phyloP scores from a whole-genome alignment of 805 yeast genomes.

The Spathaspora gorwiae region DNA sequence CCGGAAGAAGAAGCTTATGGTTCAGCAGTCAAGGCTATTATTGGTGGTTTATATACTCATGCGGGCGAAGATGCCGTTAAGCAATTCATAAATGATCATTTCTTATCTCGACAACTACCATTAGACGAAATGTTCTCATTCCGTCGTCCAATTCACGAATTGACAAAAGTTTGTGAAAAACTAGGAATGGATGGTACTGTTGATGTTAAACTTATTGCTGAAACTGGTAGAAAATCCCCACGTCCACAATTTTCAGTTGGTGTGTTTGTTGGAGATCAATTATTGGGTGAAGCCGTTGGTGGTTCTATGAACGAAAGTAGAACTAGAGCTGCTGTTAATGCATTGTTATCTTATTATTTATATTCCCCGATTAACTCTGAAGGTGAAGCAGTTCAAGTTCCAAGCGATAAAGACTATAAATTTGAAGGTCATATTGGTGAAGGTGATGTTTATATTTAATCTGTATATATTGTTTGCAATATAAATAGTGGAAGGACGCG shows the following conservation, averaged over 20 bases:
- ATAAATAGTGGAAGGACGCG: not conserved
- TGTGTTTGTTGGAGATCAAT: conserved; percentile 75
- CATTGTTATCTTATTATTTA: conserved; percentile 87
- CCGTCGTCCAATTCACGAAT: conserved; percentile 80
- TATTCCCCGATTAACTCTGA: conserved; percentile 66
- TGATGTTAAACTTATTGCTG: conserved; percentile 74
- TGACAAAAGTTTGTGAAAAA: conserved; percentile 70
- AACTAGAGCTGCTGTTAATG: conserved; percentile 85
- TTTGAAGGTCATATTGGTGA: conserved; percentile 38
- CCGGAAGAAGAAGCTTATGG: conserved; percentile 50
- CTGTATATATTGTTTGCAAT: not conserved
- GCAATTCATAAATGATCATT: conserved; percentile 65
- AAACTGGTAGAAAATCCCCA: conserved; percentile 83
- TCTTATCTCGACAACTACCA: conserved; percentile 79
- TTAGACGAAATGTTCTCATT: conserved; percentile 72
- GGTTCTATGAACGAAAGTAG: conserved; percentile 86
- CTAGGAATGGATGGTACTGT: conserved; percentile 72
- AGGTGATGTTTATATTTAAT: conserved; percentile 42
- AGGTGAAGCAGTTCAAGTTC: conserved; percentile 44
- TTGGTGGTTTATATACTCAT: conserved; percentile 79
- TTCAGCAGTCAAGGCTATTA: conserved; percentile 71
- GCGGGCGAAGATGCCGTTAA: conserved; percentile 62
- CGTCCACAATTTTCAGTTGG: conserved; percentile 90
- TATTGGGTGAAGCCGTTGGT: conserved; percentile 94
- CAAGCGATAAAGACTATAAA: conserved; percentile 50